phyloP scores from a whole-genome alignment of 1,284 basidiomycete genomes.

The Microbotryum silenes-acaulis region DNA sequence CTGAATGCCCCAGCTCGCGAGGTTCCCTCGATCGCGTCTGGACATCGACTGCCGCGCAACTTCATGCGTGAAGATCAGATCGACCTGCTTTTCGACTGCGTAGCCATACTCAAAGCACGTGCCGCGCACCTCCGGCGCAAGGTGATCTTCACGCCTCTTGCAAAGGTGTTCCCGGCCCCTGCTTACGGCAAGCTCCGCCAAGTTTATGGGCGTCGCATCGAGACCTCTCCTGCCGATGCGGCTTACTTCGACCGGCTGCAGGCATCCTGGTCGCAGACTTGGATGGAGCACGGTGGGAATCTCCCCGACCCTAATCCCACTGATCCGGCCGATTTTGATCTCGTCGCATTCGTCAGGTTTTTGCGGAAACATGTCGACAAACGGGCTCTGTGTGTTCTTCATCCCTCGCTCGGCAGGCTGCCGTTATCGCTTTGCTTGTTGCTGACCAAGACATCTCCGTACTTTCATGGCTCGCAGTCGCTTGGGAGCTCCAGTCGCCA shows the following conservation, averaged over 20 bases:
- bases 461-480: slow-evolving; percentile 22
- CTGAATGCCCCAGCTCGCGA: slow-evolving; percentile 10
- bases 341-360: slow-evolving; percentile 67
- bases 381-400: slow-evolving; percentile 59
- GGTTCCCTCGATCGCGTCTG: slow-evolving; percentile 6
- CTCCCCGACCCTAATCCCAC: slow-evolving; percentile 64
- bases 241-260: slow-evolving; percentile 56
- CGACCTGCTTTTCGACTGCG: slow-evolving; percentile 74
- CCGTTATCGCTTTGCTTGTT: background rate
- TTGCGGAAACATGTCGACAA: slow-evolving; percentile 74
- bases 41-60: slow-evolving; percentile 15
- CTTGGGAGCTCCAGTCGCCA: slow-evolving; percentile 39
- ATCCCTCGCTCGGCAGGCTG: too few relatives aligned
- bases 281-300: slow-evolving; percentile 35
- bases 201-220: background rate
- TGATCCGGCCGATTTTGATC: slow-evolving; percentile 64
- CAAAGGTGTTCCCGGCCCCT: slow-evolving; percentile 69
- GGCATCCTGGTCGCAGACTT: slow-evolving; percentile 50
- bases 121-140: slow-evolving; percentile 49
- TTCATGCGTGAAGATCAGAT: slow-evolving; percentile 55
- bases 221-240: slow-evolving; percentile 42
- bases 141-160: slow-evolving; percentile 61
- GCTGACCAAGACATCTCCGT: background rate
- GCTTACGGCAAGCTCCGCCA: slow-evolving; percentile 38
- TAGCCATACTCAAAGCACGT: slow-evolving; percentile 70